Base-by-base conservation (phyloP, 2,329 filamentous ascomycete genomes). In the Colletotrichum zoysiae region DNA sequence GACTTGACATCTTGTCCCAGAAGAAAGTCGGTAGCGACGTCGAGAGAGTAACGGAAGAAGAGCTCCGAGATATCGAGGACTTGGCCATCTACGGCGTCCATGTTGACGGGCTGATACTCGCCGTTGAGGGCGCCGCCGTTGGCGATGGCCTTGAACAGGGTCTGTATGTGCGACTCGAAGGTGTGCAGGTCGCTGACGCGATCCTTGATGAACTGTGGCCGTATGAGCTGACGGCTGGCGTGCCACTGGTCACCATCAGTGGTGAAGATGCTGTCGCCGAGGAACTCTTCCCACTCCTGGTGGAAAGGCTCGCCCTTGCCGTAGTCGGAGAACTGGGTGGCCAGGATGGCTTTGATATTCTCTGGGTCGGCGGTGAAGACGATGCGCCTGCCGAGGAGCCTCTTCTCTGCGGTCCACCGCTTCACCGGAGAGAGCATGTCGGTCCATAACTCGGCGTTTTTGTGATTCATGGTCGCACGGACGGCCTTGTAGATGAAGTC, bases 341-440 rank as follows among this genome's bases (percentile, higher is more conserved):
- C 93, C n/a, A 98, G 85, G 30, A 98, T 87, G 7, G 95, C 93
- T 81, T 97, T 97, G 84, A 97, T 92, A 78, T 97, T 97, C 77
- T 97, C 94, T 0, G 93, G 92, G 75, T 97, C 94, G 6, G 89
- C 88, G 0, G 95, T 97, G 77, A 96, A 87, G 71, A 97, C 80
- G 30, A 92, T 80, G n/a, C 93, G 89, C 59, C 83, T 79, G 59
- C 87, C 86, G 1, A 89, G 76, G 8, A 90, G 76, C 1, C 84
- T 85, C 14, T 83, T 79, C 81, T 95, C 93, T 50, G 86, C 82
- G 0, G 93, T 95, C 75, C 85, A 90, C 42, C 81, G 78, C 5
- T 81, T 77, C 20, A 81, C 80, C 11, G 74, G 59, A 23, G 76
- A 76, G 76, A 95, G 88, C 65, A 86, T 80, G 2, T 80, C 71